These are phyloP conservation scores for Mortierella sp. DNA, from an alignment of 371 early-diverging fungal species.

Conservation along the genomic window DNA sequence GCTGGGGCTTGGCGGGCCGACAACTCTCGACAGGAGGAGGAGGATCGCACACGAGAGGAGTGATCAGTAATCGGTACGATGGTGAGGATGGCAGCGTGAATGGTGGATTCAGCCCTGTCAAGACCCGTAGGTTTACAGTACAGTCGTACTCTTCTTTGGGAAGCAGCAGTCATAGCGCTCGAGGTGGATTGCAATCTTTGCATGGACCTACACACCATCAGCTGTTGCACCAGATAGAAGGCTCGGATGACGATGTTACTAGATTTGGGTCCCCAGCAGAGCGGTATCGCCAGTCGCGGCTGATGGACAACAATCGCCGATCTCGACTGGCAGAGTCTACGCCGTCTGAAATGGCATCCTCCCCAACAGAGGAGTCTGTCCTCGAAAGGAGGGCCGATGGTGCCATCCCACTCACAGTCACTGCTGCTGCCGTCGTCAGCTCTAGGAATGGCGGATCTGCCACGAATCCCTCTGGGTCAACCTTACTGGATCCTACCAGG, in stretches of 20 bases:
- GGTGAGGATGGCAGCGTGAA: conserved; percentile 12
- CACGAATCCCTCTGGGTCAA: not conserved
- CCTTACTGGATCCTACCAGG: not conserved
- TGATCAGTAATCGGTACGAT: conserved; percentile 12
- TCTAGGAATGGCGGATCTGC: not conserved
- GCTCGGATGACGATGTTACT: conserved; percentile 23
- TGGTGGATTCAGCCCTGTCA: conserved; percentile 10
- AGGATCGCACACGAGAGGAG: conserved; percentile 8
- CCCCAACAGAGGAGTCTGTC: conserved; percentile 1
- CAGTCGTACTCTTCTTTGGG: conserved; percentile 35
- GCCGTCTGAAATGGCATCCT: conserved; percentile 10
- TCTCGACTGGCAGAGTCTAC: conserved; percentile 14
- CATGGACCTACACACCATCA: conserved; percentile 10
- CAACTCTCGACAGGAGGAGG: conserved; percentile 12
- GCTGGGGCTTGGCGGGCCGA: conserved; percentile 26
- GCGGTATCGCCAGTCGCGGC: conserved; percentile 34
- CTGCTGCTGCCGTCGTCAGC: conserved; percentile 7
- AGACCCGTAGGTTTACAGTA: conserved; percentile 31
- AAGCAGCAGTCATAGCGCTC: conserved; percentile 12
- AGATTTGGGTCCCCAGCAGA: conserved; percentile 46
- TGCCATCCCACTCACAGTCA: no score
- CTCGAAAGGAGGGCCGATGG: conserved; percentile 8
- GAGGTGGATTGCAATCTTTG: conserved; percentile 11
- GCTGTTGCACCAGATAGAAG: conserved; percentile 2
- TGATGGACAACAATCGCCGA: conserved; percentile 20